Base-by-base conservation (phyloP, 2,329 filamentous ascomycete genomes). In the Camillea tinctor region DNA sequence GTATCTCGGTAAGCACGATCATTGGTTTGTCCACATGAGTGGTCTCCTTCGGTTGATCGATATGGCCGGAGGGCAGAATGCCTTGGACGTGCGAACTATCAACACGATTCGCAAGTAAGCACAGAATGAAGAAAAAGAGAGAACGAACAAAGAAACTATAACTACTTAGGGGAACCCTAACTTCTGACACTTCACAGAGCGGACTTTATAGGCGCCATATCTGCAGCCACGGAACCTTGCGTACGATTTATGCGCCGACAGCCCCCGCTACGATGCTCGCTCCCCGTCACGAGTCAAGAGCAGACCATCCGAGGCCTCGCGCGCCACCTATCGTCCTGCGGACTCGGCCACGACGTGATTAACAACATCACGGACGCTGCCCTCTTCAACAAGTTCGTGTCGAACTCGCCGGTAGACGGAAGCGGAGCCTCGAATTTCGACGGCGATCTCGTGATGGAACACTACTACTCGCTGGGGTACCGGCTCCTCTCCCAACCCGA, bases 21-120 rank as follows among this genome's bases (percentile, higher is more conserved):
- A 77, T 60, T 77, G 75, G 75, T 66, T 74, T 54, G 61, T 76
- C 15, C 75, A 77, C 40, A 76, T 77, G 73, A 66, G 67, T 30
- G 74, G 73, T 0, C 66, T 77, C 0, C 60, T 66, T 44, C 68
- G 72, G 24, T 67, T 76, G 20, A 66, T 75, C 21, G 71, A 73
- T 21, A 57, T 74, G 6, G 67, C 68, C 26, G 71, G 71, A 19
- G 72, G 69, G 0, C 55, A 71, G 55, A 61, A 60, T 7, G 53
- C 44, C 58, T 22, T 67, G 49, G 63, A 65, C 51, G 5, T 54
- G 56, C 30, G 55, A 64, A 54, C 56, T 0, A 44, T 71, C 2
- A 65, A 66, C 50, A 69, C 69, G 55, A 70, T 74, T 19, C 64
- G 72, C 56, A 72, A 69, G 73, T 74, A 62, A 56, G 68, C 60